Conservation (phyloP, 2,329 filamentous ascomycete species). For the Trichoderma sp. region DNA sequence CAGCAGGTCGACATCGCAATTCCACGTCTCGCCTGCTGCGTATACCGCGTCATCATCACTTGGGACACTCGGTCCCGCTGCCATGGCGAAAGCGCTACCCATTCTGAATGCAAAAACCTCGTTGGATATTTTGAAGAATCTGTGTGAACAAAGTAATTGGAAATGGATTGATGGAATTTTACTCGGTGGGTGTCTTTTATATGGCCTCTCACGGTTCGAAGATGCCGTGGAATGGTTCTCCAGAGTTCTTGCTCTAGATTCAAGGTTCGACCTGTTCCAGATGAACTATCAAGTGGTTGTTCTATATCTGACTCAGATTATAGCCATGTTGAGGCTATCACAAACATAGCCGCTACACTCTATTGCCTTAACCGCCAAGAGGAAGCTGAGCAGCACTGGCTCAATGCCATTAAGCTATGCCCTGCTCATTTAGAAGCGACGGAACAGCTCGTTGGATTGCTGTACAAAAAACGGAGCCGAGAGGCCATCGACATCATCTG, state of each 20-base stretch:
- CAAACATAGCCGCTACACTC: slow-evolving; percentile 86
- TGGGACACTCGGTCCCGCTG: neutral
- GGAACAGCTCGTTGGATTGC: slow-evolving; percentile 84
- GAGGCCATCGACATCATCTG: slow-evolving; percentile 88
- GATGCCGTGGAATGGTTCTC: slow-evolving; percentile 74
- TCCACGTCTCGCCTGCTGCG: neutral
- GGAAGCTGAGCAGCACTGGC: slow-evolving; percentile 85
- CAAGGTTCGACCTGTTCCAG: slow-evolving; percentile 45
- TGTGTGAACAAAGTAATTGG: slow-evolving; percentile 80
- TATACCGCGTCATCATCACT: neutral
- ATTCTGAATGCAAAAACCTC: slow-evolving; percentile 60
- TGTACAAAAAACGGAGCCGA: slow-evolving; percentile 78
- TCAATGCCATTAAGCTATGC: slow-evolving; percentile 74
- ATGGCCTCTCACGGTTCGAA: slow-evolving; percentile 81
- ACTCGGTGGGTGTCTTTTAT: slow-evolving; percentile 85
- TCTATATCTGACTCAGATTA: slow-evolving; percentile 31
- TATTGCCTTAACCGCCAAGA: slow-evolving; percentile 77
- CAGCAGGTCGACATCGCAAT: neutral
- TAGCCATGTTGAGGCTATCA: slow-evolving; percentile 88
- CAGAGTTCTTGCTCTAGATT: slow-evolving; percentile 56
- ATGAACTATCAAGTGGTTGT: slow-evolving; percentile 32
- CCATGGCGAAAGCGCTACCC: slow-evolving; percentile 36
- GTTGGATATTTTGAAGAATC: slow-evolving; percentile 66
- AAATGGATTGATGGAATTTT: slow-evolving; percentile 92
- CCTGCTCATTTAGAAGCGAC: slow-evolving; percentile 93